Conservation (phyloP, 129 eudicot genomes). For the Pulicaria dysenterica region DNA sequence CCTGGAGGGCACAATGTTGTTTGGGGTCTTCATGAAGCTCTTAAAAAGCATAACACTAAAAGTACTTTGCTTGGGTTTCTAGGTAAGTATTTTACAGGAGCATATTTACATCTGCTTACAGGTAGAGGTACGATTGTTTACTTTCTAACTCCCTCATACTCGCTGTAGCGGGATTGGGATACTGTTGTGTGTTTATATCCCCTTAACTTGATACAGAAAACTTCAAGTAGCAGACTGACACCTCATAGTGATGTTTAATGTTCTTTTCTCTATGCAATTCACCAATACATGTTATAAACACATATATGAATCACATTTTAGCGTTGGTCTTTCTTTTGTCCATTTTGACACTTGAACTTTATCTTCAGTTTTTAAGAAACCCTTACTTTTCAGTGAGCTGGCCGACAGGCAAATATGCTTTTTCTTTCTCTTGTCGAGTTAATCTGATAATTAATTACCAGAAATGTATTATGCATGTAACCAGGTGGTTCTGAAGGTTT, state of each 20-base stretch:
- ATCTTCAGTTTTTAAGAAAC: not conserved
- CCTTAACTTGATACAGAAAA: no score
- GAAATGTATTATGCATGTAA: conserved; percentile 7
- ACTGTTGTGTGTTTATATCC: no score
- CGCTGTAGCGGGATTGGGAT: no score
- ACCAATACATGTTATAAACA: not conserved
- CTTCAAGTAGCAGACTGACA: no score
- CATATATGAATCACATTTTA: conserved; percentile 1
- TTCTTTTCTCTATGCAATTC: no score
- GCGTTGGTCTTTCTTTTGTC: no score
- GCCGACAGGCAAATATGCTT: not conserved
- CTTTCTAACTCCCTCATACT: no score
- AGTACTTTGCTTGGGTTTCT: conserved; percentile 75
- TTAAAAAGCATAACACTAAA: conserved; percentile 63
- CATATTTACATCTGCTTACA: no score
- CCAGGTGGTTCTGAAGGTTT: conserved; percentile 95
- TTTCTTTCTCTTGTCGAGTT: not conserved
- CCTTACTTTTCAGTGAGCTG: not conserved
- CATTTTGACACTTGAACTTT: not conserved
- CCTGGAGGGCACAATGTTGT: conserved; percentile 95
- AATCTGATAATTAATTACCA: not conserved
- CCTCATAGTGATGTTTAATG: no score
- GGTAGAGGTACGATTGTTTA: no score
- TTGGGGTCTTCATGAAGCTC: conserved; percentile 87
- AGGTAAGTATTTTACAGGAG: conserved; percentile 43